Evolutionary conservation across 352 stramenopile species (phyloP).

Genomic region (Globisporangium irregulare): DNA sequence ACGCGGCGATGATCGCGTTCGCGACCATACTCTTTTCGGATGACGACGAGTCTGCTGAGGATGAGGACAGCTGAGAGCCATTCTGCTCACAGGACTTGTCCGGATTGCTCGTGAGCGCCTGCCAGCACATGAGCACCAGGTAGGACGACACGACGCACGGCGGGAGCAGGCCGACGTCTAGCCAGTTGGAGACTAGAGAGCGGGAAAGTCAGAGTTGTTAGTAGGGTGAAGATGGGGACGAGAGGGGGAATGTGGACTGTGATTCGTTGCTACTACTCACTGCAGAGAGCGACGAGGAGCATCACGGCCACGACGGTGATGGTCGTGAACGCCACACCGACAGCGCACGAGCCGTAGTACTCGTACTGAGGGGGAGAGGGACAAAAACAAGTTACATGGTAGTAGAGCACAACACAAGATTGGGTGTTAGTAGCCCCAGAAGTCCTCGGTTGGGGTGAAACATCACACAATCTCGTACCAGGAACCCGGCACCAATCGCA

Average conservation of each 20-base stretch:
- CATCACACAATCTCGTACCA: constrained; percentile 28
- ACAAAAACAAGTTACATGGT: not conserved
- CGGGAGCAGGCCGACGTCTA: constrained; percentile 74
- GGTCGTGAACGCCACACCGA: constrained; percentile 79
- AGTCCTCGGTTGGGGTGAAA: too few species aligned
- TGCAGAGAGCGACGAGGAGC: constrained; percentile 60
- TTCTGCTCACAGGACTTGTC: constrained; percentile 39
- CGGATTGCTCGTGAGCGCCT: constrained; percentile 59
- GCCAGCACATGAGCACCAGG: constrained; percentile 74
- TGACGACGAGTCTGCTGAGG: constrained; percentile 9
- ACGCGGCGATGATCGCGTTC: constrained; percentile 50
- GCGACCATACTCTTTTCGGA: constrained; percentile 40
- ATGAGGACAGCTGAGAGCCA: not conserved
- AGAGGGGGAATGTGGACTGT: not conserved
- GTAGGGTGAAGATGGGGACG: not conserved
- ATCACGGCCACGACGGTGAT: constrained; percentile 81
- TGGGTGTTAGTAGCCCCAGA: too few species aligned
- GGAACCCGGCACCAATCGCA: constrained; percentile 34
- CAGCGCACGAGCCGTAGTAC: constrained; percentile 81
- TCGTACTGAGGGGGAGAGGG: constrained; percentile 60
- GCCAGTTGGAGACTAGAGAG: constrained; percentile 53
- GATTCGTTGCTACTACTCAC: not conserved
- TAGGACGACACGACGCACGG: constrained; percentile 73
- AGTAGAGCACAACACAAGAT: not conserved
- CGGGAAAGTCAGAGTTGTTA: not conserved